phyloP scores from a whole-genome alignment of 129 eudicot species.

The Solidago caesia region DNA sequence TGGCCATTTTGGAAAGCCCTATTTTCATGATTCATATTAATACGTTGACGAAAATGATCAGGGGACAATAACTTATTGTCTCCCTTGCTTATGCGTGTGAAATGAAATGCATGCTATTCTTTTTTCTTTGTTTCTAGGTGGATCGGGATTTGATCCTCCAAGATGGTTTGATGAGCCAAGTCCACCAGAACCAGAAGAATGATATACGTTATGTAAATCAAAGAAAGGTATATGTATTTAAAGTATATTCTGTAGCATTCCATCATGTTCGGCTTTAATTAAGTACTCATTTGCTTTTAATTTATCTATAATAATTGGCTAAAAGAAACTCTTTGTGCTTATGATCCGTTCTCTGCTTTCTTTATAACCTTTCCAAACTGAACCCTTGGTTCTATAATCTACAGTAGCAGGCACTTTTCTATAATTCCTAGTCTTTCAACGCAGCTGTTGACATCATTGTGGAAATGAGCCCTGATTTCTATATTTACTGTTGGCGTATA shows the following conservation, averaged over 20 bases:
- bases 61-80: neutral
- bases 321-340: conserved; percentile 7
- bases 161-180: conserved; percentile 81
- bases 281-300: conserved; percentile 3
- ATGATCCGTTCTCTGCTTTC: neutral
- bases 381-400: neutral
- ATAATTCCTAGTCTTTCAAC: neutral
- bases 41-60: neutral
- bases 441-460: neutral
- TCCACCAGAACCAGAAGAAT: conserved; percentile 59
- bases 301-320: neutral
- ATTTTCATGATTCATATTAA: neutral
- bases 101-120: conserved; percentile 8
- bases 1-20: neutral
- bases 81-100: neutral
- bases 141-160: conserved; percentile 95
- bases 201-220: conserved; percentile 24
- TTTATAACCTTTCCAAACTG: neutral
- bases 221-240: conserved; percentile 18
- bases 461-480: neutral
- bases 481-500: neutral
- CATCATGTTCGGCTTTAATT: neutral
- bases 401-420: neutral
- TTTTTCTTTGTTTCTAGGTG: conserved; percentile 48
- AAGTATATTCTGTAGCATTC: neutral